Percentiles rank a stretch among this genome's conserved stretches.
phyloP scores from a whole-genome alignment of 345 rosid genomes.

The Kandelia obovata region DNA sequence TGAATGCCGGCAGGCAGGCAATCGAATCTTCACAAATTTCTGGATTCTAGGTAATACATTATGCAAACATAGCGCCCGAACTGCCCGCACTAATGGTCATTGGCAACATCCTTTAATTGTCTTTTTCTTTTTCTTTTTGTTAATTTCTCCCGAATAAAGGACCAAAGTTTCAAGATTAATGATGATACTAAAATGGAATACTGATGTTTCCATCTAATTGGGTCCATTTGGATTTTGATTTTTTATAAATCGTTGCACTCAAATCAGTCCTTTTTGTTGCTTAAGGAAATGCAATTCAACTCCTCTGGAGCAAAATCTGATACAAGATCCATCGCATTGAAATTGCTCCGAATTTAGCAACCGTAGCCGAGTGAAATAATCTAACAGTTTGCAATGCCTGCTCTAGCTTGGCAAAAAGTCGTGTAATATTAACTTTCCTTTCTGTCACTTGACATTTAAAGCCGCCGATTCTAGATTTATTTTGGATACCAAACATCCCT shows the following conservation, averaged over 20 bases:
- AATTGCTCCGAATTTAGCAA: too few species aligned
- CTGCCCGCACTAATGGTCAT: neutral
- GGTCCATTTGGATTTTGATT: too few species aligned
- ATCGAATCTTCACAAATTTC: slow-evolving; percentile 8
- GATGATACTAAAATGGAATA: too few species aligned
- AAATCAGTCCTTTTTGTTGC: neutral
- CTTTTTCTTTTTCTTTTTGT: neutral
- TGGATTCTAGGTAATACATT: too few species aligned
- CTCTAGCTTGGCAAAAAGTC: neutral
- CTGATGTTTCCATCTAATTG: too few species aligned
- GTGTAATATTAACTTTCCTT: neutral
- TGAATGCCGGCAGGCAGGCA: slow-evolving; percentile 6
- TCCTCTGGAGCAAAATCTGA: neutral
- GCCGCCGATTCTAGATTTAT: too few species aligned
- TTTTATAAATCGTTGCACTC: neutral
- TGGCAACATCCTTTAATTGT: neutral
- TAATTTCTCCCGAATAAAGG: neutral
- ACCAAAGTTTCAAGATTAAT: too few species aligned
- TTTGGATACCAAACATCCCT: too few species aligned
- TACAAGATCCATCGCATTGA: too few species aligned
- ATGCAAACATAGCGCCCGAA: neutral
- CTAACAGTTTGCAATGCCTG: neutral
- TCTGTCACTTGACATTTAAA: neutral
- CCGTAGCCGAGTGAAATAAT: too few species aligned
- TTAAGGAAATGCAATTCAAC: too few species aligned